Evolutionary conservation across 2,329 filamentous ascomycete species (phyloP), one percentile per base, ranked within the genome.

Genomic region (Sporothrix schenckii): DNA sequence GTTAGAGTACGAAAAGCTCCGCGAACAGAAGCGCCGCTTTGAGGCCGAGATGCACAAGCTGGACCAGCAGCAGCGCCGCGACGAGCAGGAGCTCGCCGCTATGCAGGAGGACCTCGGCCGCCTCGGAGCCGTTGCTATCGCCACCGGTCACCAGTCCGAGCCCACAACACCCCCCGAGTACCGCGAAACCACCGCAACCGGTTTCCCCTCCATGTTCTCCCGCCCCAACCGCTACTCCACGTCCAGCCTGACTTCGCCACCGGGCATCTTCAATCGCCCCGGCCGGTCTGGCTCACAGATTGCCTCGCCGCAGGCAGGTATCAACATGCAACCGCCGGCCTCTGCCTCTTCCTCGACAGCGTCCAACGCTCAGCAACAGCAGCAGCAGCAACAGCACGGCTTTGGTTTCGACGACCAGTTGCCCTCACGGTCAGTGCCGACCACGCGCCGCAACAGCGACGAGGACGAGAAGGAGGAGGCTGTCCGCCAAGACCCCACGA

Each of bases 161-260:
- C 95, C 95, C 19, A 97, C 95, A 1, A 99, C 95, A 27, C 95
- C 95, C 27, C 95, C 95, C 44, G 95, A 98, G 80, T 94, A 95
- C 79, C 90, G 89, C 75, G 93, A 97, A 74, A 88, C 82, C 13
- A 80, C 80, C 14, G 80, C 80, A 71, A 84, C 88, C 72, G 90
- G 90, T 56, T 94, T 97, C 76, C 89, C 91, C 70, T 89, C 89
- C 76, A 89, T 91, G 74, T 92, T 95, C 78, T 93, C 92, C 69
- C 89, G 93, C 54, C 92, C 93, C 56, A 94, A 94, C 78, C 88
- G 94, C 73, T 94, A 97, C 82, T 97, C 94, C 69, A 91, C 92
- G 72, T 94, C 93, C 50, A 95, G 92, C 81, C 85, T 97, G 77
- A 91, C 91, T 58, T 94, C 93, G 49, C 91, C 93, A 56, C 91